phyloP scores from a whole-genome alignment of 768 basidiomycete species.

The Calvatia gigantea region DNA sequence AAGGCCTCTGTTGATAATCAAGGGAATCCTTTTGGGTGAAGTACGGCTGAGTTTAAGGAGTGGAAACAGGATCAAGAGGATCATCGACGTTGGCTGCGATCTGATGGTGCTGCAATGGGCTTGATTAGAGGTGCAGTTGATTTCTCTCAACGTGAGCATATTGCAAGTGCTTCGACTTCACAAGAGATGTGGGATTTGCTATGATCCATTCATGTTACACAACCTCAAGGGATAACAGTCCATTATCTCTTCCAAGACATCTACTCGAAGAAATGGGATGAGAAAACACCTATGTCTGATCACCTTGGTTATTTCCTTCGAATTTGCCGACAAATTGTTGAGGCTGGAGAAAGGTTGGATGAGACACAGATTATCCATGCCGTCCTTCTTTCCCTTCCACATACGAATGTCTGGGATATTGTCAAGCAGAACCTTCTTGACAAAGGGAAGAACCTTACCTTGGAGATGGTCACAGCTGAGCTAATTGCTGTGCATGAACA shows the following conservation, averaged over 20 bases:
- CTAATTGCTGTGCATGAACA: not conserved
- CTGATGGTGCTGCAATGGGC: slow-evolving; percentile 12
- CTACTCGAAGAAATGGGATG: slow-evolving; percentile 13
- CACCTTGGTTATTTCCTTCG: slow-evolving; percentile 15
- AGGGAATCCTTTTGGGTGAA: not conserved
- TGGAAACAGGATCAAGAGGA: slow-evolving; percentile 3
- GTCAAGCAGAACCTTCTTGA: not conserved
- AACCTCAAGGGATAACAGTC: not conserved
- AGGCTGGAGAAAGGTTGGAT: not conserved
- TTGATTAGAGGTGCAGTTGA: slow-evolving; percentile 14
- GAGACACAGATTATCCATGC: not conserved
- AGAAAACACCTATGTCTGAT: slow-evolving; percentile 8
- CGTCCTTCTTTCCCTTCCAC: not conserved
- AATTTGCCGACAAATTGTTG: slow-evolving; percentile 11
- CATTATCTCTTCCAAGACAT: slow-evolving; percentile 16
- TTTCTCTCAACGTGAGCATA: slow-evolving; percentile 13
- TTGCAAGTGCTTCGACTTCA: slow-evolving; percentile 6
- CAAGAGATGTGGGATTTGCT: slow-evolving; percentile 12
- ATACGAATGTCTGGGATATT: not conserved
- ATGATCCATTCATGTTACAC: slow-evolving; percentile 1
- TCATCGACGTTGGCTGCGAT: slow-evolving; percentile 3
- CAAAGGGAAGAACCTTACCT: not conserved
- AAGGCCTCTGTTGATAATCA: not conserved
- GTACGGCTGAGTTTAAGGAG: not conserved
- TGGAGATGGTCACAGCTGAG: not conserved